Conservation (phyloP, 192 early-diverging fungal genomes). For the Coemansia sp. region DNA sequence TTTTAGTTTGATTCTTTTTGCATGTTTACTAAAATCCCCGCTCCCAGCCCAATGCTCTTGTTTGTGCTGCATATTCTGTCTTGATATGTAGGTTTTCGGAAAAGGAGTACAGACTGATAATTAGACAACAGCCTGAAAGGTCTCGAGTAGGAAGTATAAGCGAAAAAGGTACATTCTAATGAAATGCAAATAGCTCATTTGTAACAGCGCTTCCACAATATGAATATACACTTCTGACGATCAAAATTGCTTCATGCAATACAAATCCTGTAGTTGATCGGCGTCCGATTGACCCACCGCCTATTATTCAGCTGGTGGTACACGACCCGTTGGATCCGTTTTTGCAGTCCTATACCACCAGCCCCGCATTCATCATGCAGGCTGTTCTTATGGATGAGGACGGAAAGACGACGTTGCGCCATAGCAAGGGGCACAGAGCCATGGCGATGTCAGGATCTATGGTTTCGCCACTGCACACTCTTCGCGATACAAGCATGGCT, state of each 20-base stretch:
- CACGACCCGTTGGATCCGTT: conserved; percentile 38
- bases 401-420: conserved; percentile 71
- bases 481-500: conserved; percentile 79
- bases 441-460: conserved; percentile 80
- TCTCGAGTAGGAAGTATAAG: conserved; percentile 88
- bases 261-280: conserved; percentile 40
- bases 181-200: conserved; percentile 12
- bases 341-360: conserved; percentile 42
- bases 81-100: conserved; percentile 7
- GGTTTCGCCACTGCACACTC: conserved; percentile 85
- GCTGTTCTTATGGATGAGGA: conserved; percentile 79
- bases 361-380: conserved; percentile 94
- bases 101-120: conserved; percentile 58
- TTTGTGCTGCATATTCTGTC: neutral
- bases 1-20: neutral
- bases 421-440: conserved; percentile 84
- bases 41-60: neutral
- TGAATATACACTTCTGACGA: neutral
- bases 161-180: conserved; percentile 69
- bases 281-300: conserved; percentile 57
- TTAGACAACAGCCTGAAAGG: conserved; percentile 88
- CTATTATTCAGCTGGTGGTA: conserved; percentile 53
- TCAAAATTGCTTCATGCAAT: neutral
- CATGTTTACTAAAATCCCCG: neutral
- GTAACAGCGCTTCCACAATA: neutral